Conservation (phyloP, 1,284 basidiomycete species). For the Puccinia polysora region DNA sequence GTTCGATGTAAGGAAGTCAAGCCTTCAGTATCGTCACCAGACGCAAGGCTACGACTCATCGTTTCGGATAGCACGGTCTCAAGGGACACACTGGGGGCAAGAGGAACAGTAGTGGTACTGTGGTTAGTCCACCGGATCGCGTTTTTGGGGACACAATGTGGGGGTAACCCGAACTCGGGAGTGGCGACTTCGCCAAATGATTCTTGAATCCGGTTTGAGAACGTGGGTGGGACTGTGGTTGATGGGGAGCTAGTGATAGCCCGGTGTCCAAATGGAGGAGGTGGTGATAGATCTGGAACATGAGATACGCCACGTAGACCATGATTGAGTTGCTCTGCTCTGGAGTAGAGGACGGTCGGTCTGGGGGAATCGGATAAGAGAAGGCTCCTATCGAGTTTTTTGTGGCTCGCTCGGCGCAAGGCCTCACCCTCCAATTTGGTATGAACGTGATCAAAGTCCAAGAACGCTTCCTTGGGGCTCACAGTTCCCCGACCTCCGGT, state of each 20-base stretch:
- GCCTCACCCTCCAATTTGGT: conserved; percentile 31
- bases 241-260: conserved; percentile 1
- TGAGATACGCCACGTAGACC: not conserved
- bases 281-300: not conserved
- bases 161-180: conserved; percentile 24
- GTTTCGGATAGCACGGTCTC: not conserved
- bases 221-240: not conserved
- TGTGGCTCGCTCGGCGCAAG: conserved; percentile 5
- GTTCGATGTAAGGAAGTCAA: not conserved
- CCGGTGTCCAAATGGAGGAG: not conserved
- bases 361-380: not conserved
- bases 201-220: not conserved
- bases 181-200: not conserved
- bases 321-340: not conserved
- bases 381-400: not conserved
- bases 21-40: not conserved
- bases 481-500: conserved; percentile 16
- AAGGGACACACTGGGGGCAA: not conserved
- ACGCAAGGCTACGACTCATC: not conserved
- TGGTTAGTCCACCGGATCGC: conserved; percentile 32
- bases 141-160: conserved; percentile 40
- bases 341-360: not conserved
- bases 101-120: not conserved
- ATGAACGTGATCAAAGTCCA: conserved; percentile 38
- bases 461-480: conserved; percentile 37